Conservation (phyloP, 768 basidiomycete species). For the Auricularia sp. region DNA sequence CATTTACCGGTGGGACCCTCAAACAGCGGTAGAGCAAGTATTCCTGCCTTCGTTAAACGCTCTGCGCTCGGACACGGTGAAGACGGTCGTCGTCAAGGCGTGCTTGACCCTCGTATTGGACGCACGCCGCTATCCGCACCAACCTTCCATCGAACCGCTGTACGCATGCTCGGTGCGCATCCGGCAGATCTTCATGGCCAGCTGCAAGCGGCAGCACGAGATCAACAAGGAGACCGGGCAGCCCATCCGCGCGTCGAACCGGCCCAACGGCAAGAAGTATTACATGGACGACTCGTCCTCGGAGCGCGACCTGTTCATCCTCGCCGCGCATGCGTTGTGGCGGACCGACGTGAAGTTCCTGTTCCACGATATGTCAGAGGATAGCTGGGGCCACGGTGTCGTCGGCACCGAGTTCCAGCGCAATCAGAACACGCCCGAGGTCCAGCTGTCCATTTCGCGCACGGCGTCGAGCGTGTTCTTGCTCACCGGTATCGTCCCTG, state of each 20-base stretch:
- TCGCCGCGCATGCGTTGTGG: constrained; percentile 64
- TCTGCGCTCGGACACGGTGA: constrained; percentile 71
- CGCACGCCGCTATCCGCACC: constrained; percentile 25
- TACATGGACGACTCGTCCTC: constrained; percentile 7
- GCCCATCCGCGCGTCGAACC: background rate
- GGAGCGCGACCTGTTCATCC: constrained; percentile 51
- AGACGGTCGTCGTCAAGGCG: constrained; percentile 67
- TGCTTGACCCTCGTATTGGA: constrained; percentile 59
- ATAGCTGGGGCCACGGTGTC: constrained; percentile 14
- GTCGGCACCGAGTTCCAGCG: constrained; percentile 1
- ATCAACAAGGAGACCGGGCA: background rate
- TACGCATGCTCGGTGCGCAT: background rate
- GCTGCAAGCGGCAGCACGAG: background rate
- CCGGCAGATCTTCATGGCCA: background rate
- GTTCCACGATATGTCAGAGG: constrained; percentile 34
- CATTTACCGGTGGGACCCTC: constrained; percentile 58
- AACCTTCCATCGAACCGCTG: constrained; percentile 4
- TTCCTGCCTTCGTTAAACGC: constrained; percentile 61
- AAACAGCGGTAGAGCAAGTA: constrained; percentile 47
- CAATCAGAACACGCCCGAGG: constrained; percentile 2
- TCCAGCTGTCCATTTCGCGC: background rate
- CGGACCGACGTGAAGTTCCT: constrained; percentile 47
- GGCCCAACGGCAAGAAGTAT: constrained; percentile 5
- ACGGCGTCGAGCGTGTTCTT: background rate
- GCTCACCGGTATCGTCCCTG: too few relatives aligned